Conservation (phyloP, 805 yeast genomes). For the Sugiyamaella chiloensis region DNA sequence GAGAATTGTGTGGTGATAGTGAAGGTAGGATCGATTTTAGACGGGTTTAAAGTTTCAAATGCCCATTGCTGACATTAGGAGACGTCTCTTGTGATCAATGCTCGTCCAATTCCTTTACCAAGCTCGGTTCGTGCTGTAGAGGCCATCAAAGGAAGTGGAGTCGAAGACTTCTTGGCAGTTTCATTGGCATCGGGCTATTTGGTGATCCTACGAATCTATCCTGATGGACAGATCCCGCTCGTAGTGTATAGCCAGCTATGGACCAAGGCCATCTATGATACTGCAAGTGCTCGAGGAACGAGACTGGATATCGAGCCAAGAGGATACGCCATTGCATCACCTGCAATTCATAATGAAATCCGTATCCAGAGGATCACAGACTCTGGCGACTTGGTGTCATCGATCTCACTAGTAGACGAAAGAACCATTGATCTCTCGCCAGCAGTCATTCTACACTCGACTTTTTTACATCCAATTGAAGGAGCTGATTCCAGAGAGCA, state of each 20-base stretch:
- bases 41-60: not conserved
- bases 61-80: not conserved
- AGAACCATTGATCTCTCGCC: not conserved
- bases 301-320: constrained; percentile 6
- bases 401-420: not conserved
- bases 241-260: constrained; percentile 8
- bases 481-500: constrained; percentile 2
- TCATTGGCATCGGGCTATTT: not conserved
- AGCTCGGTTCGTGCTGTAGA: not conserved
- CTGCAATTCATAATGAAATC: constrained; percentile 4
- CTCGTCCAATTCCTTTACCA: constrained; percentile 1
- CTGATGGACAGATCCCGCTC: constrained; percentile 14
- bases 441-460: not conserved
- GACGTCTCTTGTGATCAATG: not conserved
- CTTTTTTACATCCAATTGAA: constrained; percentile 3
- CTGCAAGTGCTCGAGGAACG: not conserved
- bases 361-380: constrained; percentile 1
- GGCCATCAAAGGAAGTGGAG: not conserved
- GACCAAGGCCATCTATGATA: not conserved
- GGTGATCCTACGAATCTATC: constrained; percentile 14
- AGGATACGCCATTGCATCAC: constrained; percentile 6
- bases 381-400: not conserved
- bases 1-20: constrained; percentile 1
- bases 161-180: constrained; percentile 3
- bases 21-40: not conserved